These are phyloP conservation scores for Aspergillus panamensis DNA, from an alignment of 495 filamentous ascomycete species.

Conservation along the genomic window DNA sequence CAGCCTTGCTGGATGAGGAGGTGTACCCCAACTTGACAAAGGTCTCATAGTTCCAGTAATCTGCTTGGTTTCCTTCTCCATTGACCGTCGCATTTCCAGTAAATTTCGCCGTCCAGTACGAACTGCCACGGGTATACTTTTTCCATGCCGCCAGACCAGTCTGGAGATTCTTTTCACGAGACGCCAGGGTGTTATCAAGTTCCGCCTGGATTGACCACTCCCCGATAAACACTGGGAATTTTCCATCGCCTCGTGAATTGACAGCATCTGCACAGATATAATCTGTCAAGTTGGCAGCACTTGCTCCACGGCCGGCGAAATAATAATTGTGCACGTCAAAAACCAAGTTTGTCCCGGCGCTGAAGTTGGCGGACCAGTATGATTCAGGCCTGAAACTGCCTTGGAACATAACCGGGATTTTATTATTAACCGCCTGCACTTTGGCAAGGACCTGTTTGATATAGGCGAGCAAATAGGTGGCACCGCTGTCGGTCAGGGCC, in stretches of 20 bases:
- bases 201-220: constrained; percentile 29
- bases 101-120: constrained; percentile 28
- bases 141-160: constrained; percentile 22
- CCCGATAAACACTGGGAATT: constrained; percentile 32
- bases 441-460: constrained; percentile 21
- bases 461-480: constrained; percentile 25
- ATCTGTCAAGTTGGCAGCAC: constrained; percentile 19
- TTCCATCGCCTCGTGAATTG: constrained; percentile 19
- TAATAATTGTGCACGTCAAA: constrained; percentile 34
- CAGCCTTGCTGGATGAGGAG: no score
- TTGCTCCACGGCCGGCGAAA: constrained; percentile 21
- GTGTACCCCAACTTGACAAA: constrained; percentile 20
- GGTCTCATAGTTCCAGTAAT: constrained; percentile 28
- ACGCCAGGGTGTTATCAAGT: constrained; percentile 17
- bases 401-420: constrained; percentile 31
- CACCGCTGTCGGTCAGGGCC: constrained; percentile 26
- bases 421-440: constrained; percentile 16
- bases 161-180: constrained; percentile 22
- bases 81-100: constrained; percentile 17
- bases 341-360: constrained; percentile 23
- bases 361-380: constrained; percentile 26
- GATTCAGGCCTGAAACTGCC: constrained; percentile 26
- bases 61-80: constrained; percentile 17
- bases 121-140: constrained; percentile 21
- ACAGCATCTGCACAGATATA: constrained; percentile 23